Conservation (phyloP, 83 land plant species). For the Diphasiastrum complanatum region DNA sequence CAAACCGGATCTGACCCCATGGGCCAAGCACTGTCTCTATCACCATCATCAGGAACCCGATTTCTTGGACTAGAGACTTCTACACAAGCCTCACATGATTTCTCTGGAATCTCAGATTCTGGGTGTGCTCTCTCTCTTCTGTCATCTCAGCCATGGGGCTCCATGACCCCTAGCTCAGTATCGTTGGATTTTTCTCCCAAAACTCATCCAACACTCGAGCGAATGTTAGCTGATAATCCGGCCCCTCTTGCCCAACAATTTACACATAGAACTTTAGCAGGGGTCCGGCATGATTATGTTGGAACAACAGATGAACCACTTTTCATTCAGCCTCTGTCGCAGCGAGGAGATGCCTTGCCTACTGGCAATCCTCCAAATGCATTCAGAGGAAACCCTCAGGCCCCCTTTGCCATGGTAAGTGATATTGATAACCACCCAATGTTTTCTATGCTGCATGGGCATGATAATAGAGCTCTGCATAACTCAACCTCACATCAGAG, state of each 20-base stretch:
- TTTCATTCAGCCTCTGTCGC: slow-evolving; percentile 5
- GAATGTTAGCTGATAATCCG: slow-evolving; percentile 13
- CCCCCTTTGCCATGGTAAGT: too few relatives aligned
- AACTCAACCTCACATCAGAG: background rate
- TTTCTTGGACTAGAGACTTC: slow-evolving; percentile 10
- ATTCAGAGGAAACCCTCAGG: too few relatives aligned
- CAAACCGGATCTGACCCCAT: slow-evolving; percentile 11
- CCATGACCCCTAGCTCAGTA: slow-evolving; percentile 6
- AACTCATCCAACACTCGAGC: slow-evolving; percentile 14
- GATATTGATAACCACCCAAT: too few relatives aligned
- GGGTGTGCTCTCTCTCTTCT: slow-evolving; percentile 29
- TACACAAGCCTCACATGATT: slow-evolving; percentile 5
- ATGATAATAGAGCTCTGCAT: slow-evolving; percentile 1
- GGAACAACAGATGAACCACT: background rate
- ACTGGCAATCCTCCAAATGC: slow-evolving; percentile 1
- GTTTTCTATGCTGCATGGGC: too few relatives aligned
- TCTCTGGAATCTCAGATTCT: slow-evolving; percentile 10
- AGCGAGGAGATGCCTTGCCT: slow-evolving; percentile 8
- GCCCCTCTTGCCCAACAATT: slow-evolving; percentile 6
- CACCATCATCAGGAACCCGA: slow-evolving; percentile 15
- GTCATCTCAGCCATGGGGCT: slow-evolving; percentile 26
- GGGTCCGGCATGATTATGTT: background rate
- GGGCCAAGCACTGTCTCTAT: slow-evolving; percentile 17
- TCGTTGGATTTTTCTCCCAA: background rate
- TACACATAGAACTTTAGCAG: too few relatives aligned